Base-by-base conservation (phyloP, 768 basidiomycete species). In the Naematelia encephala region DNA sequence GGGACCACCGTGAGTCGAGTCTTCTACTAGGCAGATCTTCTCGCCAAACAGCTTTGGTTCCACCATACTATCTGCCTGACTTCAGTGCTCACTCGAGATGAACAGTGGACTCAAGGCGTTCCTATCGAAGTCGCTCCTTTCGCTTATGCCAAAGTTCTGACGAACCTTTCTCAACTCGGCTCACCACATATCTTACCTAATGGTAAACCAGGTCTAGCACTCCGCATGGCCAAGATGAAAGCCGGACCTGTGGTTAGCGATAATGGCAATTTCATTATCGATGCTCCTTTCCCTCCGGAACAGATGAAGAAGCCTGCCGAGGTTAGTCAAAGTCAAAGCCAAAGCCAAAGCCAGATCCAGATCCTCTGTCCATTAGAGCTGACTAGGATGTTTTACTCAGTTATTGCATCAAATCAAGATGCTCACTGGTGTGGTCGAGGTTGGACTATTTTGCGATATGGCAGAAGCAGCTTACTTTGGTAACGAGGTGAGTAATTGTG, bases 361-460 rank as follows among this genome's bases (percentile, higher is more conserved):
- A n/a, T n/a, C n/a, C n/a, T n/a, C n/a, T n/a, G n/a, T n/a, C n/a
- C n/a, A n/a, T n/a, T n/a, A n/a, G n/a, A n/a, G n/a, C n/a, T n/a
- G n/a, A n/a, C n/a, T n/a, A n/a, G n/a, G n/a, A n/a, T n/a, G n/a
- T n/a, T n/a, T n/a, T n/a, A n/a, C n/a, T n/a, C 14, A 93, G 89
- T 81, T 97, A 16, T 79, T 94, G 79, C 77, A 80, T 14, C 81
- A 82, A 60, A 87, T 98, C 72, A 98, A 97, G 81, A 84, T 94
- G 83, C 82, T 98, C 60, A 98, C 94, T 2, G 96, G 96, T 47
- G 91, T 97, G 22, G 90, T 98, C n/a, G 96, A 99, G 77, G 96
- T 97, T 29, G 96, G 96, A 0, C 78, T 99, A n/a, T 98, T 99
- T 80, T 92, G 90, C 73, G 81, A 85, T 54, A 87, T 96, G 72